Evolutionary conservation across 202 grass and related monocot genomes (phyloP).

Genomic region (Dendrocalamus latiflorus): DNA sequence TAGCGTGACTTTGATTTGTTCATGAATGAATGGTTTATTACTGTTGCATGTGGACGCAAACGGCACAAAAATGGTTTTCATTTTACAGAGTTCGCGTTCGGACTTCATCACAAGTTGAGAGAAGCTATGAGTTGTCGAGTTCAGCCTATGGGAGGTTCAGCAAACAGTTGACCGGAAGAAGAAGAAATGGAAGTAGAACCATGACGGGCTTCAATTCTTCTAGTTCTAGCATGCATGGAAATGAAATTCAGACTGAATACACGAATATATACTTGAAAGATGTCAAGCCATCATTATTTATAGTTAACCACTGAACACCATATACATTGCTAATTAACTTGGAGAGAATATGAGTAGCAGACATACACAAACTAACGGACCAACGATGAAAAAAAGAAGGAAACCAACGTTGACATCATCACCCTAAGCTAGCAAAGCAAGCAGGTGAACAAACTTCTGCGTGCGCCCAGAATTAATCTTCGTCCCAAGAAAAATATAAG

Average conservation of each 20-base stretch:
- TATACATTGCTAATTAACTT: not conserved
- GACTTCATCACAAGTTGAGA: not conserved
- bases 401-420: not conserved
- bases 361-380: not conserved
- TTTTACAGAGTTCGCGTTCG: not conserved
- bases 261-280: not conserved
- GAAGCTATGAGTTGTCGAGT: not conserved
- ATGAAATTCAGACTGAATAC: not conserved
- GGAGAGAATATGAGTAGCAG: not conserved
- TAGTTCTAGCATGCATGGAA: not conserved
- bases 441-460: slow-evolving; percentile 24
- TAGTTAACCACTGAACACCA: not conserved
- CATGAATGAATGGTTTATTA: not conserved
- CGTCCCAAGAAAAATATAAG: not conserved
- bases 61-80: not conserved
- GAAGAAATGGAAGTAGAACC: not conserved
- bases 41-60: not conserved
- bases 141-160: too few relatives aligned
- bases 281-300: not conserved
- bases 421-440: not conserved
- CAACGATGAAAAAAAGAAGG: not conserved
- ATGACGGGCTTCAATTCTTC: not conserved
- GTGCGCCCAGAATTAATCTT: not conserved
- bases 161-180: not conserved
- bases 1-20: slow-evolving; percentile 3